phyloP scores from a whole-genome alignment of 345 rosid species.

The Physaria fendleri region DNA sequence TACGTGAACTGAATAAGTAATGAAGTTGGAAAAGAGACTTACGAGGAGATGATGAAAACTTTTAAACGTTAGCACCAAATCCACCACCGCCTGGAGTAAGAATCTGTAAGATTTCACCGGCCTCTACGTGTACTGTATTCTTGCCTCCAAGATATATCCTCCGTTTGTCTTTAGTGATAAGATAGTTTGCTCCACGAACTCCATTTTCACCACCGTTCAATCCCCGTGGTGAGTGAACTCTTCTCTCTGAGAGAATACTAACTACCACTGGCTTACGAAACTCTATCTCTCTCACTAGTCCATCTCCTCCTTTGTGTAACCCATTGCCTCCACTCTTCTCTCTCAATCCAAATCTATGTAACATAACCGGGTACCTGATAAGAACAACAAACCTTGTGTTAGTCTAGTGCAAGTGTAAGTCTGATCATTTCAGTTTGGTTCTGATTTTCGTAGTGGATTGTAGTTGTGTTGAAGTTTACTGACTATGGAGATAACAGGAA shows the following conservation, averaged over 20 bases:
- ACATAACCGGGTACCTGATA: conserved; percentile 65
- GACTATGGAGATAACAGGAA: neutral
- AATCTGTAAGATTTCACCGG: conserved; percentile 81
- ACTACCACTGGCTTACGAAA: conserved; percentile 69
- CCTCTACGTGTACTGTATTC: conserved; percentile 65
- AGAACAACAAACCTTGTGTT: conserved; percentile 7
- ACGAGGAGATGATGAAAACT: neutral
- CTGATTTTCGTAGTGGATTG: neutral
- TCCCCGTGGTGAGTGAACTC: conserved; percentile 91
- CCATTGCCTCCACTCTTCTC: conserved; percentile 86
- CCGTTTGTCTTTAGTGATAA: conserved; percentile 52
- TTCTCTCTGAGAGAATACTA: conserved; percentile 95
- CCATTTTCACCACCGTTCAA: conserved; percentile 68
- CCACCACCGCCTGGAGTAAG: conserved; percentile 94
- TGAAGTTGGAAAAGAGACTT: neutral
- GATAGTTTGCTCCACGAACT: conserved; percentile 84
- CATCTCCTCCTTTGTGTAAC: conserved; percentile 71
- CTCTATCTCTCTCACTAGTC: conserved; percentile 85
- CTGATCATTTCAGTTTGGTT: too few relatives aligned
- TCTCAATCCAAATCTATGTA: conserved; percentile 74
- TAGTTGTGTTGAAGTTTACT: neutral
- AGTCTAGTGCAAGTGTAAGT: neutral
- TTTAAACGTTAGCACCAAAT: conserved; percentile 43
- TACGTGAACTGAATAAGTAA: neutral
- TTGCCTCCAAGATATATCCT: conserved; percentile 79